These are phyloP conservation scores for Candida nemodendra DNA, from an alignment of 805 yeast species.

Conservation along the genomic window DNA sequence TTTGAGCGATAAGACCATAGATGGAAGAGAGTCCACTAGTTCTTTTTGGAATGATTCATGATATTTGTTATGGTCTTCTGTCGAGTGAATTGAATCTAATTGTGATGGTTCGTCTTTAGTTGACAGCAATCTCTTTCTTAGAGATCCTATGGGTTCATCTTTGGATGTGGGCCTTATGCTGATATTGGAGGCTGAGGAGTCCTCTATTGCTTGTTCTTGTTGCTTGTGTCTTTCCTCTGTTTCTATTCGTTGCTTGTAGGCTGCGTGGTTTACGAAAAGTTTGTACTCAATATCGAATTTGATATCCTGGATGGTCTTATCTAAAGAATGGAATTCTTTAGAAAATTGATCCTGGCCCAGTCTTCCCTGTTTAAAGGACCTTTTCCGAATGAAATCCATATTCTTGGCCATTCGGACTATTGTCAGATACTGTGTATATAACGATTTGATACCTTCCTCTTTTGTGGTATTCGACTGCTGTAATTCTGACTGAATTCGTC, in stretches of 20 bases:
- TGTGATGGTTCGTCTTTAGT: conserved; percentile 22
- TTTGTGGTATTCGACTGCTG: background rate
- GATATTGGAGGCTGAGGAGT: conserved; percentile 1
- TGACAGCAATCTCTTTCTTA: conserved; percentile 30
- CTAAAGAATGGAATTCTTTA: conserved; percentile 11
- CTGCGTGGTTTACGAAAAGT: conserved; percentile 4
- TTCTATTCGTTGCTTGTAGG: conserved; percentile 6
- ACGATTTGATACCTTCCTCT: background rate
- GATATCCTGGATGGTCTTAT: conserved; percentile 13
- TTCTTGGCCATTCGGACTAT: conserved; percentile 12
- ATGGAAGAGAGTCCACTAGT: conserved; percentile 30
- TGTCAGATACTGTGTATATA: conserved; percentile 1
- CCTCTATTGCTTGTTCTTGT: background rate
- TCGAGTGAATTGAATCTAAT: conserved; percentile 26
- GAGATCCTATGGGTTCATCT: conserved; percentile 28
- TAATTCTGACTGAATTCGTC: background rate
- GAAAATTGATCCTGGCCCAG: conserved; percentile 2
- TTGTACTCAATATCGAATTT: conserved; percentile 19
- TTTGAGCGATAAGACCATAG: conserved; percentile 30
- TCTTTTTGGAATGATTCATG: conserved; percentile 35
- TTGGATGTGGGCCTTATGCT: conserved; percentile 7
- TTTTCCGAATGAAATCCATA: conserved; percentile 17
- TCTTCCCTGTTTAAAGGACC: conserved; percentile 5
- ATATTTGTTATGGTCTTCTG: conserved; percentile 27
- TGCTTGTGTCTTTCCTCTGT: background rate